Conservation (phyloP, 1,284 basidiomycete species). For the Tylopilus orsonianus region DNA sequence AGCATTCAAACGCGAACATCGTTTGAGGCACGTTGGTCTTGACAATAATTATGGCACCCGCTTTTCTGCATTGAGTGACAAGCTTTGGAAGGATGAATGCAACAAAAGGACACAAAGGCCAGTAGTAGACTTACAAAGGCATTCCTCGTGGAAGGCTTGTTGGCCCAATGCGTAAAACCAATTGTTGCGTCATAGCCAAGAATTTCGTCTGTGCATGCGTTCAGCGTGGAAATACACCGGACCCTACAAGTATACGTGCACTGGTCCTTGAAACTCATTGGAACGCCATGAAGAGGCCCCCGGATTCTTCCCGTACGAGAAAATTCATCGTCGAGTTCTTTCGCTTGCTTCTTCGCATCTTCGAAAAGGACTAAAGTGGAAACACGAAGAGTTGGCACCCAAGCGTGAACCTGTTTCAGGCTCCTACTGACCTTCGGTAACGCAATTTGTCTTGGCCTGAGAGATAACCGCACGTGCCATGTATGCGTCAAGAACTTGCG, state of each 20-base stretch:
- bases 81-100: constrained; percentile 34
- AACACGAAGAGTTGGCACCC: background rate
- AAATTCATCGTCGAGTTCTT: constrained; percentile 67
- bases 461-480: constrained; percentile 65
- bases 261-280: constrained; percentile 75
- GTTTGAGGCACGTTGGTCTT: constrained; percentile 86
- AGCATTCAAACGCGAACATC: constrained; percentile 84
- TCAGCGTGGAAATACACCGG: background rate
- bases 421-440: constrained; percentile 78
- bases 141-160: constrained; percentile 55
- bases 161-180: constrained; percentile 71
- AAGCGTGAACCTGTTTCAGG: background rate
- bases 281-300: constrained; percentile 82
- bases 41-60: constrained; percentile 56
- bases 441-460: constrained; percentile 69
- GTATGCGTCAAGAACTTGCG: constrained; percentile 70
- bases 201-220: constrained; percentile 49
- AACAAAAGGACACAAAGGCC: background rate
- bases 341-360: constrained; percentile 61
- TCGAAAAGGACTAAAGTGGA: constrained; percentile 60
- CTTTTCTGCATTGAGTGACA: constrained; percentile 43
- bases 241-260: constrained; percentile 39
- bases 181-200: constrained; percentile 66
- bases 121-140: constrained; percentile 50
- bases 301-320: constrained; percentile 54